phyloP scores from a whole-genome alignment of 108 stramenopile genomes.

The Pseudonitzschia multiseries region DNA sequence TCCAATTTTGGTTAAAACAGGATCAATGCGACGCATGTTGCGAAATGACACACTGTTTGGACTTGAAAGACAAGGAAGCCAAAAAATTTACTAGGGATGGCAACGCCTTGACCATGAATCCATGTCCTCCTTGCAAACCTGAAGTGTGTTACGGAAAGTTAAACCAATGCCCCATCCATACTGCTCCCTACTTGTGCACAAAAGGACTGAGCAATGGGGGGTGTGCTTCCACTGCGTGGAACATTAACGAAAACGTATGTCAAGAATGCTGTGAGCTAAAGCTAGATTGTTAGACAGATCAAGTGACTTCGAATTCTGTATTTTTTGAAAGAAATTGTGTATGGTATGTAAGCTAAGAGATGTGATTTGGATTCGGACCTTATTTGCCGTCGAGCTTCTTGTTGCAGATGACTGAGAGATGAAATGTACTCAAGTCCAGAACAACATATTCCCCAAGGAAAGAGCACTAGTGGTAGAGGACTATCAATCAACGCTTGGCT shows the following conservation, averaged over 20 bases:
- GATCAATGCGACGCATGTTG: slow-evolving; percentile 52
- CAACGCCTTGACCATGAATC: slow-evolving; percentile 6
- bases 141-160: slow-evolving; percentile 42
- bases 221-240: slow-evolving; percentile 64
- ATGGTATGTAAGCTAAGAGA: too few relatives aligned
- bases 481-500: too few relatives aligned
- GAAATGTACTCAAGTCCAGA: too few relatives aligned
- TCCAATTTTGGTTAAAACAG: slow-evolving; percentile 39
- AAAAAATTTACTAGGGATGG: slow-evolving; percentile 23
- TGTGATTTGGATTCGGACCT: too few relatives aligned
- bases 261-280: slow-evolving; percentile 38
- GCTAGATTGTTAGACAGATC: slow-evolving; percentile 20
- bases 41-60: slow-evolving; percentile 48
- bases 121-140: slow-evolving; percentile 49
- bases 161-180: slow-evolving; percentile 45
- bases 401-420: too few relatives aligned
- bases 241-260: slow-evolving; percentile 21
- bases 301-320: too few relatives aligned
- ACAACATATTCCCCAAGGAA: too few relatives aligned
- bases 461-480: too few relatives aligned
- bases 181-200: slow-evolving; percentile 61
- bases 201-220: slow-evolving; percentile 54
- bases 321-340: too few relatives aligned
- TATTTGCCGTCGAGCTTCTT: too few relatives aligned
- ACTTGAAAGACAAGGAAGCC: slow-evolving; percentile 26